Base-by-base conservation (phyloP, 2,329 filamentous ascomycete species). In the Colletotrichum sp. region DNA sequence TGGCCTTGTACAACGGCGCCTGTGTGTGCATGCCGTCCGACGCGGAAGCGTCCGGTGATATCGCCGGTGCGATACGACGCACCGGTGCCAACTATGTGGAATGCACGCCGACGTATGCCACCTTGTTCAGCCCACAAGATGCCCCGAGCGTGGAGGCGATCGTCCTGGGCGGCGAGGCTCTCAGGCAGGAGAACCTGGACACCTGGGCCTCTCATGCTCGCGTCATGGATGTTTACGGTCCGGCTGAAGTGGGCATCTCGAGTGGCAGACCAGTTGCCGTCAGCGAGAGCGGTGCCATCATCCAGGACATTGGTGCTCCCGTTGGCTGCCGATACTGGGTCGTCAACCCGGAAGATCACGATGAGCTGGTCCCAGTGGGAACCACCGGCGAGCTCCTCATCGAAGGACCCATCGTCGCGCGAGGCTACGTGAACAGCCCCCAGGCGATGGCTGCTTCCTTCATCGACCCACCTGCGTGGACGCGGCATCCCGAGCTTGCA, bases 61-160 rank as follows among this genome's bases (percentile, higher is more conserved):
- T 43, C 1, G 38, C 38, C 38, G 38, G 38, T 6, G 5, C 38
- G 2, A 43, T 43, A n/a, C 38, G 38, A 43, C 38, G 38, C 38
- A 43, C 38, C 38, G 1, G 38, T 0, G 38, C 38, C 5, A 43
- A 43, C 38, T 43, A 43, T 3, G 38, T 43, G 18, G 0, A 43
- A 43, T 43, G 38, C 5, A 43, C 38, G 5, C 38, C 38, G 38
- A 43, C 18, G 5, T 43, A 43, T 43, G 38, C 38, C 38, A 43
- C 38, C 0, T n/a, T 43, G 1, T 43, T 43, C 18, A 43, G 18
- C 38, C 38, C 38, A 1, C 38, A 43, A 43, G 38, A 43, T 9
- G 0, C 38, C 3, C 38, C 38, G 38, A 43, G 38, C 2, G 38
- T 43, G 1, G 3, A 1, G 1, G 38, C 38, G 5, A 3, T 43